A percentile compares a stretch with the other conserved stretches of the same genome.
Conservation (phyloP, 2,329 filamentous ascomycete genomes). For the Tolypocladium sp. region DNA sequence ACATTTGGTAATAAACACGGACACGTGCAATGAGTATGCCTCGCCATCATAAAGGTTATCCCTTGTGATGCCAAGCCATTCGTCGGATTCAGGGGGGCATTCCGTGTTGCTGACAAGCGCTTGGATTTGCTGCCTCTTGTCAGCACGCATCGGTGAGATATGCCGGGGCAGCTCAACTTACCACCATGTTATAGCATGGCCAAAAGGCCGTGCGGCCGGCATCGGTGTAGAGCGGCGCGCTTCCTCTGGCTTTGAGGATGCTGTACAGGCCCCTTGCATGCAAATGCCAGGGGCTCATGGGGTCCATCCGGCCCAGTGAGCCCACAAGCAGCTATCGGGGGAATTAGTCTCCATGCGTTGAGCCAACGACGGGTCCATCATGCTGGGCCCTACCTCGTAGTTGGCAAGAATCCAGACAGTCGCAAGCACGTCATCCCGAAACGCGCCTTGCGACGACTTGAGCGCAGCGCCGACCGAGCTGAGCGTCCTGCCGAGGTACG, state of each 20-base stretch:
- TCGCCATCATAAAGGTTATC: slow-evolving; percentile 15
- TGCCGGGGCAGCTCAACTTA: slow-evolving; percentile 11
- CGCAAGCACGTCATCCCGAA: slow-evolving; percentile 25
- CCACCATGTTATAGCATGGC: slow-evolving; percentile 28
- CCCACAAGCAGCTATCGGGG: slow-evolving; percentile 25
- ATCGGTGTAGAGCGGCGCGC: slow-evolving; percentile 11
- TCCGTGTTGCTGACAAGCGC: slow-evolving; percentile 19
- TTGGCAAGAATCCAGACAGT: slow-evolving; percentile 31
- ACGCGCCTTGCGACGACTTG: slow-evolving; percentile 14
- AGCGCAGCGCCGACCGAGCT: slow-evolving; percentile 28
- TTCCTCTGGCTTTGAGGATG: slow-evolving; percentile 25
- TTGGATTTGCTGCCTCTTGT: slow-evolving; percentile 25
- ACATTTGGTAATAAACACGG: slow-evolving; percentile 17
- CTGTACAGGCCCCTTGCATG: slow-evolving; percentile 25
- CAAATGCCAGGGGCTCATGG: slow-evolving; percentile 25
- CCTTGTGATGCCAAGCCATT: slow-evolving; percentile 24
- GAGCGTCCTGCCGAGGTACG: slow-evolving; percentile 26
- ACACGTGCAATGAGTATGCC: slow-evolving; percentile 15
- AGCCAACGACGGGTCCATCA: too few species aligned
- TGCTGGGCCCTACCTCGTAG: slow-evolving; percentile 21
- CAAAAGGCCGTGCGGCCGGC: slow-evolving; percentile 24
- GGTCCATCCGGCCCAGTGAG: slow-evolving; percentile 17
- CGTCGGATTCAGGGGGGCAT: slow-evolving; percentile 24
- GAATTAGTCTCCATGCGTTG: slow-evolving; percentile 2
- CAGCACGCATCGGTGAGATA: background rate